These are phyloP conservation scores for Trametes maxima DNA, from an alignment of 768 basidiomycete genomes.

Conservation along the genomic window DNA sequence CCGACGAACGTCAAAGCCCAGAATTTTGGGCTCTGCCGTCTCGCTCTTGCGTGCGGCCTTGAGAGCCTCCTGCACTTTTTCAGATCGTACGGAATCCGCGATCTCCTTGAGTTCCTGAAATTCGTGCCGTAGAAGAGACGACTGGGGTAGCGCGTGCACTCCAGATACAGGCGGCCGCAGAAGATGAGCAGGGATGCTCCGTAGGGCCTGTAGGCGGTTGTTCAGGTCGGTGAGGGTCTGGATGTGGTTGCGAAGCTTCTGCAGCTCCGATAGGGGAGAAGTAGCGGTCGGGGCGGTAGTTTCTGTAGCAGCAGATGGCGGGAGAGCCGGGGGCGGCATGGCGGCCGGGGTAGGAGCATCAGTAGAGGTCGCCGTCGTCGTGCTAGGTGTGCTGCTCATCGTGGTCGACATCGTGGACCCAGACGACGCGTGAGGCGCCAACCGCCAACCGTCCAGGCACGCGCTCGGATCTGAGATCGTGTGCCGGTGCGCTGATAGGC, in stretches of 20 bases:
- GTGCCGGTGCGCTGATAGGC: not conserved
- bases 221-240: conserved; percentile 50
- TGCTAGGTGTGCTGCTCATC: conserved; percentile 13
- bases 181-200: conserved; percentile 49
- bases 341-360: conserved; percentile 1
- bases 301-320: not conserved
- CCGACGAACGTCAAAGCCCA: conserved; percentile 48
- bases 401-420: conserved; percentile 14
- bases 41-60: conserved; percentile 57
- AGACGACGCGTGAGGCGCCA: not conserved
- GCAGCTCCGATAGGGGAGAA: conserved; percentile 13
- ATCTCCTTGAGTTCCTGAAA: conserved; percentile 45
- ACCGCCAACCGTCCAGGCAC: conserved; percentile 5
- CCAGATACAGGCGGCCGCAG: conserved; percentile 41
- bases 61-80: conserved; percentile 61
- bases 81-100: conserved; percentile 49
- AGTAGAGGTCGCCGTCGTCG: not conserved
- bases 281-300: not conserved
- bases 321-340: conserved; percentile 20
- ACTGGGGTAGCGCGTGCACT: conserved; percentile 30
- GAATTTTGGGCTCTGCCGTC: conserved; percentile 50
- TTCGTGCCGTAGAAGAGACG: conserved; percentile 34
- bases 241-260: conserved; percentile 37
- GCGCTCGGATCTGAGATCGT: not conserved
- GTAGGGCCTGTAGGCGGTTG: conserved; percentile 44